A percentile compares a stretch with the other conserved stretches of the same genome.
These are phyloP conservation scores for Cladosporium oxysporum DNA, from an alignment of 2,329 filamentous ascomycete species.

Conservation along the genomic window DNA sequence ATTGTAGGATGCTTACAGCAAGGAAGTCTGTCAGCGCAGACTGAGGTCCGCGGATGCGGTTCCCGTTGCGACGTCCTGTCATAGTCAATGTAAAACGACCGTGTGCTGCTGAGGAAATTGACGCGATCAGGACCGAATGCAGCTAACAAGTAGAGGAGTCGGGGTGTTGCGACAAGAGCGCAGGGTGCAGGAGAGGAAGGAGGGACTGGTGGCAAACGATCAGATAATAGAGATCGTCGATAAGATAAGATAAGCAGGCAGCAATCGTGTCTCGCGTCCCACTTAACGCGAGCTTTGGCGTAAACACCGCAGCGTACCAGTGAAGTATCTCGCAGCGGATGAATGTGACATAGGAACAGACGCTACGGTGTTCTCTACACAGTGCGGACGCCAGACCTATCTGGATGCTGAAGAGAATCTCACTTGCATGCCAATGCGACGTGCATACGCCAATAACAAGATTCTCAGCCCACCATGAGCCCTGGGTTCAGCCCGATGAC, in stretches of 20 bases:
- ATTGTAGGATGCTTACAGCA: conserved; percentile 47
- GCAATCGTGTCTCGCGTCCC: background rate
- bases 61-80: conserved; percentile 41
- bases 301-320: background rate
- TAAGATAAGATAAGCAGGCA: conserved; percentile 8
- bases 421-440: background rate
- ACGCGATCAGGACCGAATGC: background rate
- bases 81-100: conserved; percentile 24
- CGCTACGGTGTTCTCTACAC: background rate
- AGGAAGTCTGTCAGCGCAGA: conserved; percentile 70
- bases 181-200: background rate
- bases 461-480: background rate
- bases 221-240: background rate
- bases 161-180: background rate
- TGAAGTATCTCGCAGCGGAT: background rate
- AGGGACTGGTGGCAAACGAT: conserved; percentile 4
- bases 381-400: background rate
- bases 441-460: background rate
- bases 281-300: background rate
- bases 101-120: background rate
- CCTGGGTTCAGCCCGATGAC: no score
- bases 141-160: background rate
- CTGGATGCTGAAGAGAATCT: background rate
- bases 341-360: background rate
- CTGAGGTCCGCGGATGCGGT: conserved; percentile 60